These are phyloP conservation scores for Penicillium bovifimosum DNA, from an alignment of 495 filamentous ascomycete species.

Conservation along the genomic window DNA sequence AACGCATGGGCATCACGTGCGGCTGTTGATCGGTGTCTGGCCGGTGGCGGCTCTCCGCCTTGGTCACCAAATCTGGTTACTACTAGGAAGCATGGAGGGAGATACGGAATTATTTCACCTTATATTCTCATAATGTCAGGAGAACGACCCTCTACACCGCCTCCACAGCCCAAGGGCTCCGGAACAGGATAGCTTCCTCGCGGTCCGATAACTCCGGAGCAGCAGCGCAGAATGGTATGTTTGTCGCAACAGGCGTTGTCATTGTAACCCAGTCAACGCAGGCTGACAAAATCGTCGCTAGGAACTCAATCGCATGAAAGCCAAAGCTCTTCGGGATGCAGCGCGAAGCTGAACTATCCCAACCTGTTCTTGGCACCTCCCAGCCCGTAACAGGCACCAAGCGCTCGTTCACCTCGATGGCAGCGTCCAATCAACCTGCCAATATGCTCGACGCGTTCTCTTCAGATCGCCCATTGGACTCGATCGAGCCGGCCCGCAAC, in stretches of 20 bases:
- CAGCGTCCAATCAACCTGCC: slow-evolving; percentile 50
- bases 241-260: not conserved
- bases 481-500: slow-evolving; percentile 68
- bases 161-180: slow-evolving; percentile 33
- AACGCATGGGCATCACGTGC: not conserved
- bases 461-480: slow-evolving; percentile 40
- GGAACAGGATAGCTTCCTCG: slow-evolving; percentile 38
- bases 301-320: slow-evolving; percentile 88
- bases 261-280: slow-evolving; percentile 16
- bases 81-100: not conserved
- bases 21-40: not conserved
- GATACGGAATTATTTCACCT: not conserved
- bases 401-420: slow-evolving; percentile 58
- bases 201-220: slow-evolving; percentile 66
- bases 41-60: slow-evolving; percentile 4
- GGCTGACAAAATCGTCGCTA: slow-evolving; percentile 28
- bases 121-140: slow-evolving; percentile 16
- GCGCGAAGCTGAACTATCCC: slow-evolving; percentile 51
- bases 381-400: slow-evolving; percentile 47
- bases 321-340: slow-evolving; percentile 81
- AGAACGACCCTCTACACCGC: slow-evolving; percentile 58
- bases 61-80: not conserved
- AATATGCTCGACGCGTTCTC: slow-evolving; percentile 62
- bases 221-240: slow-evolving; percentile 63
- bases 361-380: slow-evolving; percentile 12